These are phyloP conservation scores for Epithemia pelagica DNA, from an alignment of 108 stramenopile genomes.

Conservation along the genomic window DNA sequence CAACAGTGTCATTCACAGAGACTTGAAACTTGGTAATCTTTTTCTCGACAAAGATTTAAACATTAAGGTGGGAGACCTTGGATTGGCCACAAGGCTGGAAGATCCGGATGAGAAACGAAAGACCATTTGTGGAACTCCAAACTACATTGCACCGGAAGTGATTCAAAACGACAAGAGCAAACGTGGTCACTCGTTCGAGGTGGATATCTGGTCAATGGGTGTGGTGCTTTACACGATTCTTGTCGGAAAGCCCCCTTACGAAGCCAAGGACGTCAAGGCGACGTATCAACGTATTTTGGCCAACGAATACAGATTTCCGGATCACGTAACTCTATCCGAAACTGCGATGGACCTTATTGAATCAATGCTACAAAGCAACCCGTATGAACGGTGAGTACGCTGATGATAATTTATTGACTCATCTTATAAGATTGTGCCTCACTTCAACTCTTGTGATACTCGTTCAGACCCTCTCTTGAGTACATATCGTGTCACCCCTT, in stretches of 20 bases:
- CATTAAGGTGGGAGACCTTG: constrained; percentile 94
- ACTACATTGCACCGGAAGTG: constrained; percentile 99
- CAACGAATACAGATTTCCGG: constrained; percentile 92
- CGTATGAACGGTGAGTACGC: constrained; percentile 52
- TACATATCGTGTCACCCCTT: constrained; percentile 74
- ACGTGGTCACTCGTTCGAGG: constrained; percentile 92
- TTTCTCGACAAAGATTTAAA: constrained; percentile 82
- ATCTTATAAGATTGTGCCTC: not conserved
- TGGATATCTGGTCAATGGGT: constrained; percentile 97
- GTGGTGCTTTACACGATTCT: constrained; percentile 95
- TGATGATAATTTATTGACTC: not conserved
- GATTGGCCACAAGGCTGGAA: constrained; percentile 88
- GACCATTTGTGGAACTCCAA: constrained; percentile 99
- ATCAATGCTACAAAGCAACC: constrained; percentile 86
- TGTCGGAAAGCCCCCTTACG: constrained; percentile 97
- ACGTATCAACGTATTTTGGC: constrained; percentile 95
- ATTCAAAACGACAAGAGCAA: constrained; percentile 83
- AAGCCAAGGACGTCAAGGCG: constrained; percentile 95
- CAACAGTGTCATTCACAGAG: constrained; percentile 93
- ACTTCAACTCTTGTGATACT: not conserved
- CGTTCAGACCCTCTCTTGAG: constrained; percentile 60
- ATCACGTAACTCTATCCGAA: constrained; percentile 56
- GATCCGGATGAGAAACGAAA: constrained; percentile 81
- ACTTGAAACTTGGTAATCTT: constrained; percentile 98
- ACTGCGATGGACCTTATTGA: constrained; percentile 80